Conservation (phyloP, 306 rosid species). For the Acacia melanoxylon region DNA sequence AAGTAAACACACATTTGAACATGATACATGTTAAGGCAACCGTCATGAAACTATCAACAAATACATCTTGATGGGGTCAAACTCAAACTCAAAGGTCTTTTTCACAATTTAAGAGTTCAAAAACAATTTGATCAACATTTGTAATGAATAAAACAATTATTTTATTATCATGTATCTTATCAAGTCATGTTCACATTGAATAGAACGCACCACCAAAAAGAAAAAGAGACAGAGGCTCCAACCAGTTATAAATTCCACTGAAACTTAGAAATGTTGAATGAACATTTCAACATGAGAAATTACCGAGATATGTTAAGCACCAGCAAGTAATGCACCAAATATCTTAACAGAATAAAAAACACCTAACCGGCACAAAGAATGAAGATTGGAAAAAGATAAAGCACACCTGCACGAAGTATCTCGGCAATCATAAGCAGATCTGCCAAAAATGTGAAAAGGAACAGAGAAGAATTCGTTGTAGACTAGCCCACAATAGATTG, state of each 20-base stretch:
- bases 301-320: neutral
- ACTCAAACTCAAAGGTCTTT: conserved; percentile 1
- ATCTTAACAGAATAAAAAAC: neutral
- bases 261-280: neutral
- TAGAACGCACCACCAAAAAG: neutral
- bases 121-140: conserved; percentile 1
- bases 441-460: conserved; percentile 85
- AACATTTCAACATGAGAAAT: neutral
- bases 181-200: neutral
- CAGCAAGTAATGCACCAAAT: neutral
- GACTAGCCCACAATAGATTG: conserved; percentile 87
- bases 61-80: neutral
- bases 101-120: neutral
- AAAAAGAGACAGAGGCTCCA: neutral
- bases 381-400: conserved; percentile 23
- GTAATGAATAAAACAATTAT: neutral
- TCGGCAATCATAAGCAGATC: conserved; percentile 83
- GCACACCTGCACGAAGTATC: conserved; percentile 68
- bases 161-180: neutral
- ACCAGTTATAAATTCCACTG: neutral
- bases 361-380: neutral
- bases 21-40: neutral
- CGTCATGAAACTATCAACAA: neutral
- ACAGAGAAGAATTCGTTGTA: conserved; percentile 93
- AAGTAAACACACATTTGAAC: too few relatives aligned